Conservation (phyloP, 768 basidiomycete genomes). For the Mrakia hoshinonis region DNA sequence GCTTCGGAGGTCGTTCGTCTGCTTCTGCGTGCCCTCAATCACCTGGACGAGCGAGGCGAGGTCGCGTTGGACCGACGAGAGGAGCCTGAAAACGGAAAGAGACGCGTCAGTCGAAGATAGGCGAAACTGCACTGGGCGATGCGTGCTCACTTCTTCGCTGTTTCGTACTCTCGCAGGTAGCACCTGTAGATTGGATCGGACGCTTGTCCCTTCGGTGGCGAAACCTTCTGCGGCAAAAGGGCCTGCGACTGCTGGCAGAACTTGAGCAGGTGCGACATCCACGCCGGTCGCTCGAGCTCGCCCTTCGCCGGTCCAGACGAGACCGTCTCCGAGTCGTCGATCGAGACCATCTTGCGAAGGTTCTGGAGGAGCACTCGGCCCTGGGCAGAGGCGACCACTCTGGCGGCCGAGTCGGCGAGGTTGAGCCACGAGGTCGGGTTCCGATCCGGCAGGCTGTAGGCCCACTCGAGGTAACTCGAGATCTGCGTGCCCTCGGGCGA, state of each 20-base stretch:
- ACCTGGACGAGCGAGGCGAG: slow-evolving; percentile 72
- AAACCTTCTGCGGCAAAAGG: slow-evolving; percentile 66
- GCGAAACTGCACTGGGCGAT: too few relatives aligned
- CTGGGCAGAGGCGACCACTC: slow-evolving; percentile 81
- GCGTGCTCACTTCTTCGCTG: slow-evolving; percentile 47
- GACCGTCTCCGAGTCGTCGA: slow-evolving; percentile 60
- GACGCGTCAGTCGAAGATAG: too few relatives aligned
- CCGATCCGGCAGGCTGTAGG: slow-evolving; percentile 74
- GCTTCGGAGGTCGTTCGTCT: slow-evolving; percentile 86
- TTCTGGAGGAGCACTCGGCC: slow-evolving; percentile 75
- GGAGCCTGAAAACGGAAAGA: slow-evolving; percentile 53
- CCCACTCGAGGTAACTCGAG: slow-evolving; percentile 85
- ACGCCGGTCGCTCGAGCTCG: slow-evolving; percentile 61
- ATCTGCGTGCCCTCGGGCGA: slow-evolving; percentile 89
- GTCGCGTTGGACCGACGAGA: slow-evolving; percentile 69
- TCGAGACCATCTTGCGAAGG: slow-evolving; percentile 83
- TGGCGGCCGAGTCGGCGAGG: slow-evolving; percentile 83
- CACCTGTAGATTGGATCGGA: slow-evolving; percentile 77
- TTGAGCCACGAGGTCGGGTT: slow-evolving; percentile 93
- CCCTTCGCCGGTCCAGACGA: slow-evolving; percentile 51
- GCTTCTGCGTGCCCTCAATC: slow-evolving; percentile 78
- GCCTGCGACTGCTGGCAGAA: slow-evolving; percentile 77
- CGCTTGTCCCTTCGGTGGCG: slow-evolving; percentile 55
- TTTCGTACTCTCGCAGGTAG: slow-evolving; percentile 73
- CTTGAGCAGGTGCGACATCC: slow-evolving; percentile 81